Evolutionary conservation across 306 rosid genomes (phyloP).

Genomic region (Malus fusca): DNA sequence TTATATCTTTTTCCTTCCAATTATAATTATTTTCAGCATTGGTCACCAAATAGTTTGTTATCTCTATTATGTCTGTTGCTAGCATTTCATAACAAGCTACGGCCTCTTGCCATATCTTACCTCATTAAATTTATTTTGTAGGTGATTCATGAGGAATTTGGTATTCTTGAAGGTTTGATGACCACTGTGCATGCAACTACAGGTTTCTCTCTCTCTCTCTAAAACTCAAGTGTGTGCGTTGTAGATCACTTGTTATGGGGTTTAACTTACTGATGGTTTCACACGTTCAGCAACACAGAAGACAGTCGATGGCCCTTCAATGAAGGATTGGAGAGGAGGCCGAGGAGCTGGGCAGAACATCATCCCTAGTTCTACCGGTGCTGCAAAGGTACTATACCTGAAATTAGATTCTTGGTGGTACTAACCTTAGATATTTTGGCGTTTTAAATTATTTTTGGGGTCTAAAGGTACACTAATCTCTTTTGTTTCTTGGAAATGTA

Average conservation of each 20-base stretch:
- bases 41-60: neutral
- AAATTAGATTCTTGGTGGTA: neutral
- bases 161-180: constrained; percentile 93
- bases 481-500: constrained; percentile 18
- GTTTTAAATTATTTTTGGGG: neutral
- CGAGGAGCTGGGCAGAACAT: constrained; percentile 94
- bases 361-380: constrained; percentile 99
- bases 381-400: constrained; percentile 66
- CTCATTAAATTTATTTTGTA: constrained; percentile 12
- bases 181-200: constrained; percentile 99
- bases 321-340: constrained; percentile 99
- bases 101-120: neutral
- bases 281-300: constrained; percentile 77
- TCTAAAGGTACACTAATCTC: neutral
- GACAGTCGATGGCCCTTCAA: constrained; percentile 98
- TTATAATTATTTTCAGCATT: neutral
- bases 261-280: constrained; percentile 14
- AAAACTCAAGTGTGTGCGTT: neutral
- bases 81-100: neutral
- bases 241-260: neutral
- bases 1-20: neutral
- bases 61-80: neutral
- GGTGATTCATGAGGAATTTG: constrained; percentile 97
- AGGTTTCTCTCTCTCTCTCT: constrained; percentile 35
- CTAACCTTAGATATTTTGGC: neutral